A percentile compares a stretch with the other conserved stretches of the same genome.
These are phyloP conservation scores for Aspergillus jensenii DNA, from an alignment of 2,329 filamentous ascomycete genomes.

Conservation along the genomic window DNA sequence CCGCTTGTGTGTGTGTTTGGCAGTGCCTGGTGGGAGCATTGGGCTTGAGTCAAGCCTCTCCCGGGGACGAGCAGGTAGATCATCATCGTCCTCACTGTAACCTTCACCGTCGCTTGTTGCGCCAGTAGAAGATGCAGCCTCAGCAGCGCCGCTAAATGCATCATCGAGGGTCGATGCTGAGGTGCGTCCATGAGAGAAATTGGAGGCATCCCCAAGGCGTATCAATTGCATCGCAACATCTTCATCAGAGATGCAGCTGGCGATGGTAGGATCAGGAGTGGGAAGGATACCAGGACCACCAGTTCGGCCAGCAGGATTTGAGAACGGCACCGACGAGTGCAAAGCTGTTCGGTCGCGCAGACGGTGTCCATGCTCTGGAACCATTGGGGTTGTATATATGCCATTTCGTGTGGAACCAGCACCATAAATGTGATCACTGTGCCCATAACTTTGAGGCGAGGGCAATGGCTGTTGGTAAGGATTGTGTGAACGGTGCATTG, in stretches of 20 bases:
- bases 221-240: conserved; percentile 97
- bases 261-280: conserved; percentile 95
- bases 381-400: conserved; percentile 63
- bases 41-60: conserved; percentile 41
- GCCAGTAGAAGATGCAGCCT: conserved; percentile 79
- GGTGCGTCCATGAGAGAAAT: conserved; percentile 87
- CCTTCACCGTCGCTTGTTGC: conserved; percentile 76
- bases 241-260: conserved; percentile 95
- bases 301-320: conserved; percentile 38
- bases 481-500: conserved; percentile 75
- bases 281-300: conserved; percentile 66
- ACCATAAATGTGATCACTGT: conserved; percentile 46
- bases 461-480: conserved; percentile 74
- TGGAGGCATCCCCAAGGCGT: conserved; percentile 89
- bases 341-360: conserved; percentile 64
- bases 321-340: conserved; percentile 43
- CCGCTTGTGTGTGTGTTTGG: conserved; percentile 49
- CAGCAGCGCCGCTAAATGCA: conserved; percentile 85
- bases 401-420: conserved; percentile 31
- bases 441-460: conserved; percentile 76
- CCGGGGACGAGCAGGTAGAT: conserved; percentile 49
- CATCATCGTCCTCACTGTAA: conserved; percentile 61
- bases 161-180: conserved; percentile 93
- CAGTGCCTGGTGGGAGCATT: conserved; percentile 45
- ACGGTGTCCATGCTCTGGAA: conserved; percentile 60